Conservation (phyloP, 768 basidiomycete genomes). For the Melanogaster broomeanus region DNA sequence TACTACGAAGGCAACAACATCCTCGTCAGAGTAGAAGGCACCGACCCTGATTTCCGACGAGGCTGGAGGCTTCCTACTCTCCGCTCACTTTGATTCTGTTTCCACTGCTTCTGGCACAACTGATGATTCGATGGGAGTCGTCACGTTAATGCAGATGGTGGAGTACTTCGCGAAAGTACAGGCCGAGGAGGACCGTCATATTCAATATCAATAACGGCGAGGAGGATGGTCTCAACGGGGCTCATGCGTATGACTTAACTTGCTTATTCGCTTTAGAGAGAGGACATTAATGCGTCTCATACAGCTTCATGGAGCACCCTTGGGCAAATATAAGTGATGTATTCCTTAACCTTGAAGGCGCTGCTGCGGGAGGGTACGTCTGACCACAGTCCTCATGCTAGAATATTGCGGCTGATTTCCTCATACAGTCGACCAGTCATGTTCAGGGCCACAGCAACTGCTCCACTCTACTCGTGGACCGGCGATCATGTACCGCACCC, state of each 20-base stretch:
- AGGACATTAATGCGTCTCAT: background rate
- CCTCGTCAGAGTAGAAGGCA: conserved; percentile 63
- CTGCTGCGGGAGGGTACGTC: conserved; percentile 71
- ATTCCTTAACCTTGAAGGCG: conserved; percentile 85
- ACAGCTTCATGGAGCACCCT: conserved; percentile 70
- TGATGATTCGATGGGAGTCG: conserved; percentile 77
- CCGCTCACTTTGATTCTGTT: conserved; percentile 83
- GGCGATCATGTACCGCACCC: conserved; percentile 55
- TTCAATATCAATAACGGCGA: conserved; percentile 90
- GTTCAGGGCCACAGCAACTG: conserved; percentile 68
- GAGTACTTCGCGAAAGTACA: conserved; percentile 51
- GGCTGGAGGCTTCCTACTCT: conserved; percentile 61
- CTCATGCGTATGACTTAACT: conserved; percentile 53
- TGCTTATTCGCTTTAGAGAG: conserved; percentile 3
- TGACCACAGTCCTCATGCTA: background rate
- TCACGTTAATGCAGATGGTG: conserved; percentile 64
- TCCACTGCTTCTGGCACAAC: conserved; percentile 75
- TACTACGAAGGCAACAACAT: conserved; percentile 74
- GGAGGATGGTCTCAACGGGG: conserved; percentile 75
- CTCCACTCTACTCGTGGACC: conserved; percentile 55
- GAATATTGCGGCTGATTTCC: background rate
- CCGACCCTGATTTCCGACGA: conserved; percentile 34
- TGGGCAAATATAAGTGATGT: conserved; percentile 66
- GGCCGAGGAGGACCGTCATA: conserved; percentile 60
- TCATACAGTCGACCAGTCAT: conserved; percentile 65